Evolutionary conservation across 768 basidiomycete genomes (phyloP).

Genomic region (Leccinum rimulosum): DNA sequence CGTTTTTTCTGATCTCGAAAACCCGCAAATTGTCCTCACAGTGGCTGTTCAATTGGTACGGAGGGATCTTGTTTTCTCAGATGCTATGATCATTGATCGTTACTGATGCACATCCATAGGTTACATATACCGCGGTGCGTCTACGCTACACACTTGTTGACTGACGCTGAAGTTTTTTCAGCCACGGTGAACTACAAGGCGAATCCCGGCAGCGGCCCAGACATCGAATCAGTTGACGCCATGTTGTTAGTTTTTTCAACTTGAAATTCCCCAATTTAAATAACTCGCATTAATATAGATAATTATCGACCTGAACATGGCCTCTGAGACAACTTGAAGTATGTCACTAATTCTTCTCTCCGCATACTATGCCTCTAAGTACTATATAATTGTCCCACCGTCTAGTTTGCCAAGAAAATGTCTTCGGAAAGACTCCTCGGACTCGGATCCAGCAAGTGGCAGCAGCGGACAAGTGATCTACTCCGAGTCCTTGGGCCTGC

Average conservation of each 20-base stretch:
- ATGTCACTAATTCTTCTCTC: neutral
- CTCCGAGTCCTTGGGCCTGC: neutral
- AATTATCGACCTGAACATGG: neutral
- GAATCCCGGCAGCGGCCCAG: neutral
- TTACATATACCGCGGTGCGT: too few relatives aligned
- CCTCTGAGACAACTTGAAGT: neutral
- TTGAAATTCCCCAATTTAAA: too few relatives aligned
- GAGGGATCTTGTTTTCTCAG: too few relatives aligned
- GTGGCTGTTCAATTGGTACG: too few relatives aligned
- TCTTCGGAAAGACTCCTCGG: neutral
- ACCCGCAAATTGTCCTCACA: too few relatives aligned
- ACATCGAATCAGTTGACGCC: neutral
- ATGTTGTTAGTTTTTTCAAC: neutral
- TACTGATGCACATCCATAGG: too few relatives aligned
- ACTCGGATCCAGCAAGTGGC: neutral
- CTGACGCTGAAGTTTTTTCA: too few relatives aligned
- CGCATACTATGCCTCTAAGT: neutral
- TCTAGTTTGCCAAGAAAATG: neutral
- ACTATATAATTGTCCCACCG: neutral
- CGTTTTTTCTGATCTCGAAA: too few relatives aligned
- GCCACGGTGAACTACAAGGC: too few relatives aligned
- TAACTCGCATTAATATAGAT: neutral
- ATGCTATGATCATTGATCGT: too few relatives aligned
- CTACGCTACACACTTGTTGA: too few relatives aligned
- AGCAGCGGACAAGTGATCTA: constrained; percentile 9